Base-by-base conservation (phyloP, 1,139 yeast genomes). In the Pichia sp. region DNA sequence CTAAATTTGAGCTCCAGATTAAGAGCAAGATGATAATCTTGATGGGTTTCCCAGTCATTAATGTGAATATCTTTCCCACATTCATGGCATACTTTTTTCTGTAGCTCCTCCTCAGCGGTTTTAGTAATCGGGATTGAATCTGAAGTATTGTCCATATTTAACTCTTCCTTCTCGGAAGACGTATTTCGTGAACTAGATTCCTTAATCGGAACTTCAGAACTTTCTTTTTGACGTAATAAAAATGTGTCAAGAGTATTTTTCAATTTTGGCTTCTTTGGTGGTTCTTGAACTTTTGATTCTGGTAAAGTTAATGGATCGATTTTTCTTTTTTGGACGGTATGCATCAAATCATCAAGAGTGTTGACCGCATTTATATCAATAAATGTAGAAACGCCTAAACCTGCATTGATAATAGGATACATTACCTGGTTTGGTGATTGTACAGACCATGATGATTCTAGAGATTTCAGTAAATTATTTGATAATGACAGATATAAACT, bases 321-420 rank as follows among this genome's bases (percentile, higher is more conserved):
- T 14, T 34, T 47, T 22, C 43, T 33, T 24, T 37, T 47, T 18
- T 38, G 26, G 2, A 40, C 49, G 16, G 59, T 49, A 20, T 46
- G 53, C 5, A 75, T 63, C 60, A 76, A 74, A n/a, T 70, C 65
- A 42, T 78, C 75, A 8, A 79, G 69, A 5, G 76, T 65, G 42
- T 65, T 67, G 9, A 65, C 61, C 13, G 62, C 66, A 27, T 64
- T 64, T 0, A 70, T 50, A 9, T 66, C 64, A 18, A 69, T 74
- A 54, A 83, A 77, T 42, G 74, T 75, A 1, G 80, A 67, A 2
- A 80, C 62, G 0, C 70, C 65, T 43, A 81, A 59, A 16, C 75
- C 72, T 47, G 79, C 60, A 44, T 71, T 70, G 2, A 66, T 60
- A 31, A 79, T 55, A 0, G 83, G 80, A 41, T 73, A 80, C 63